These are phyloP conservation scores for Colletotrichum acutatum DNA, from an alignment of 2,329 filamentous ascomycete genomes.

Conservation along the genomic window DNA sequence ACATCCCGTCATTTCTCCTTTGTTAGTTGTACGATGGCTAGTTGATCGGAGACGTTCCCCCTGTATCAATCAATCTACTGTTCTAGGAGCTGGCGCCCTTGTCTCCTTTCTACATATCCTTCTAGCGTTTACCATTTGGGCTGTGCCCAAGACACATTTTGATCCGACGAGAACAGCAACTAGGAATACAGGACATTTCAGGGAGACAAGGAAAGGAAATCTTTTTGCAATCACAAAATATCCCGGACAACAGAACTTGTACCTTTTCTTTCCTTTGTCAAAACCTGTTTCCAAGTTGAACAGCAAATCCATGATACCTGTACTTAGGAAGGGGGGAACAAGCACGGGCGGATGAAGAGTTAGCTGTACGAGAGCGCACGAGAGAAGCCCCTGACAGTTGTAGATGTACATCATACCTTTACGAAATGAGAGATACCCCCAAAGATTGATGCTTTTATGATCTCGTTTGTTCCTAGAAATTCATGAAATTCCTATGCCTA, in stretches of 20 bases:
- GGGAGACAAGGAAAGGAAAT: neutral
- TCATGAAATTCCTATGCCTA: neutral
- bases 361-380: neutral
- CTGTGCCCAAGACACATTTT: slow-evolving; percentile 17
- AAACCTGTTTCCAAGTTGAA: neutral
- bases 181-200: slow-evolving; percentile 17
- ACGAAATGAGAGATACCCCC: slow-evolving; percentile 28
- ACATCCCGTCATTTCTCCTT: neutral
- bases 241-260: neutral
- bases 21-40: neutral
- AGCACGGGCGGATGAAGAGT: neutral
- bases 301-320: slow-evolving; percentile 9
- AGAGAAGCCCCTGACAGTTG: neutral
- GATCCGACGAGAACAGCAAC: neutral
- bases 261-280: neutral
- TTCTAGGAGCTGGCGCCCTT: neutral
- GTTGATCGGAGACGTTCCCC: neutral
- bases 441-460: slow-evolving; percentile 13
- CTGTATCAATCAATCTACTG: slow-evolving; percentile 3
- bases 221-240: neutral
- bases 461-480: neutral
- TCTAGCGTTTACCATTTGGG: neutral
- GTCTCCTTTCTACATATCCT: neutral
- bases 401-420: neutral
- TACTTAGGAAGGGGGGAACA: neutral